Base-by-base conservation (phyloP, 805 yeast genomes). In the Starmerella geochares region DNA sequence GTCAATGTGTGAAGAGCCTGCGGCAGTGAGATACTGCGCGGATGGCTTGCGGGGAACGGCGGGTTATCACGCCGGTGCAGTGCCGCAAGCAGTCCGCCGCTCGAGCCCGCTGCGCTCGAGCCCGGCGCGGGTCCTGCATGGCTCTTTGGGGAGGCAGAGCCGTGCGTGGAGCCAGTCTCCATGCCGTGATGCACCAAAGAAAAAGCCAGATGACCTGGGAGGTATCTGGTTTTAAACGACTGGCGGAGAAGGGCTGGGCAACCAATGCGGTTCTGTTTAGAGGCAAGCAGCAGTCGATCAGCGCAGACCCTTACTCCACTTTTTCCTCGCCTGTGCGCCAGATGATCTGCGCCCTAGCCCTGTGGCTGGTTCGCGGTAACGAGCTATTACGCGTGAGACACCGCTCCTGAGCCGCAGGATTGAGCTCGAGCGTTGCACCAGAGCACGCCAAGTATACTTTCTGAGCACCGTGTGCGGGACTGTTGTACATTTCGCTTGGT, bases 11-110 rank as follows among this genome's bases (percentile, higher is more conserved):
- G 43, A 9, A 46, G 44, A 6, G 43, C 49, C 21, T 37, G 39
- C 7, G 49, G 49, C 28, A 46, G 37, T 11, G 49, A 46, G 5
- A 46, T 37, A 16, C 44, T 37, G 11, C 49, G 49, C 20, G 44
- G 44, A 13, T 46, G 49, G 28, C 21, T 13, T 44, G 41, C 29
- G 19, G 46, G 46, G 8, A 31, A 29, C 24, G 27, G 11, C 14
- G 37, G 20, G 7, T 31, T 17, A 4, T 29, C 37, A 2, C 28
- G 36, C 7, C 37, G 35, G 9, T 24, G 36, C 46, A 31, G 19
- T 3, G 37, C 27, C 3, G 37, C 7, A 6, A 20, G 20, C 37
- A 42, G 28, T 13, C 33, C 24, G 21, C 44, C 17, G 33, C 33
- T 17, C 3, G 32, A 4, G 32, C 28, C 17, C 19, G 29, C 7